Evolutionary conservation across 805 yeast species (phyloP).

Genomic region (Metschnikowia corniflorae): DNA sequence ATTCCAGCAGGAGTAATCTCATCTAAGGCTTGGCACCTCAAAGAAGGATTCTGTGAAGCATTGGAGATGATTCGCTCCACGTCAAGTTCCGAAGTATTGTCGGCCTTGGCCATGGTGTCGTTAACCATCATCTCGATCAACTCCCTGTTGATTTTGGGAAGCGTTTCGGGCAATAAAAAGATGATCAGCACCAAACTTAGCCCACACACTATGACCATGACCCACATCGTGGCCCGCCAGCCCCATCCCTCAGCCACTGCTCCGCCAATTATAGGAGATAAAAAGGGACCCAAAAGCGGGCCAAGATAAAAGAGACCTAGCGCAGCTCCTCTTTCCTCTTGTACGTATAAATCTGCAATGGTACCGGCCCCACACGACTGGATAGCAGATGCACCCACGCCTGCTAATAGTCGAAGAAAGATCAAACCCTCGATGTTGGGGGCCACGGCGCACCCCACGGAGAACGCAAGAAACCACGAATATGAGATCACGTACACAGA

Average conservation of each 20-base stretch:
- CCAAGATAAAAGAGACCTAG: constrained; percentile 81
- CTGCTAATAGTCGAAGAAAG: constrained; percentile 71
- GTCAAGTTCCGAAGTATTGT: constrained; percentile 15
- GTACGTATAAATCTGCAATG: constrained; percentile 65
- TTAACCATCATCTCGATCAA: constrained; percentile 23
- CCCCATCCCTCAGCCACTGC: constrained; percentile 68
- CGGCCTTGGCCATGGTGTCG: constrained; percentile 1
- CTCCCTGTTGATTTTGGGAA: constrained; percentile 58
- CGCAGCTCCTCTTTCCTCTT: constrained; percentile 69
- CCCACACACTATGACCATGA: constrained; percentile 65
- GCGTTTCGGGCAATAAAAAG: constrained; percentile 74
- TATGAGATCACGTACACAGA: constrained; percentile 70
- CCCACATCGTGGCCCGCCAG: constrained; percentile 90
- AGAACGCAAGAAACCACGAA: constrained; percentile 56
- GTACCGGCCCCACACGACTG: constrained; percentile 94
- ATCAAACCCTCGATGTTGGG: constrained; percentile 60
- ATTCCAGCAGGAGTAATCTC: constrained; percentile 39
- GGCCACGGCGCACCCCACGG: constrained; percentile 68
- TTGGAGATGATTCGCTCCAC: constrained; percentile 33
- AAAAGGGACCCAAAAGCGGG: constrained; percentile 73
- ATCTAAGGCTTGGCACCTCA: constrained; percentile 15
- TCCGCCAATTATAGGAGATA: constrained; percentile 79
- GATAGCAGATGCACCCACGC: constrained; percentile 71
- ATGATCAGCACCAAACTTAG: constrained; percentile 46
- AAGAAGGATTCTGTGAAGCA: constrained; percentile 20